Percentiles rank a stretch among this genome's conserved stretches.
Evolutionary conservation across 2,329 filamentous ascomycete species (phyloP).

Genomic region (Apiospora koreana): DNA sequence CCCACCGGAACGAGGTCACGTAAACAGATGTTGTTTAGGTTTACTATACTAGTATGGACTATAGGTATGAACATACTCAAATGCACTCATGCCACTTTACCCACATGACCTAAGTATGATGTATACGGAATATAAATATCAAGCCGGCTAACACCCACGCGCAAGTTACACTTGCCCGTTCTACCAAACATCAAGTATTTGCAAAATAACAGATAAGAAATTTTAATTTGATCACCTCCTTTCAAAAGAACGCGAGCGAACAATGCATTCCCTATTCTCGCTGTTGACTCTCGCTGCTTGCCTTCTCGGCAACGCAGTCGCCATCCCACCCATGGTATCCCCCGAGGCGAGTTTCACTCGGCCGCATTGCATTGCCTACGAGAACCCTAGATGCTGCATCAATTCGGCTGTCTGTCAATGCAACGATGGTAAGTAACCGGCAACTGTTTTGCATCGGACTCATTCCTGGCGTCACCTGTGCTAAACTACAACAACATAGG

Average conservation of each 20-base stretch:
- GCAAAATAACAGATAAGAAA: not conserved
- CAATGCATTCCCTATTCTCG: not conserved
- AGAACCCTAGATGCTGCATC: not conserved
- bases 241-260: not conserved
- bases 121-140: not conserved
- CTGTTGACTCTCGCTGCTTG: not conserved
- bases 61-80: too few species aligned
- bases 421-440: conserved; percentile 13
- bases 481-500: not conserved
- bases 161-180: not conserved
- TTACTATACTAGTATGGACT: too few species aligned
- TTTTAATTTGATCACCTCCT: not conserved
- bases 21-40: too few species aligned
- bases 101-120: not conserved
- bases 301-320: not conserved
- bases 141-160: not conserved
- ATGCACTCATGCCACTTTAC: not conserved
- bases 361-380: not conserved
- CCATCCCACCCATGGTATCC: not conserved
- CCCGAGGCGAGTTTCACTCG: not conserved
- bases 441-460: not conserved
- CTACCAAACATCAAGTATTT: too few species aligned
- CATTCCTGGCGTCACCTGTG: not conserved
- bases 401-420: not conserved
- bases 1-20: not conserved